Evolutionary conservation across 495 filamentous ascomycete species (phyloP), one percentile per base, ranked within the genome.

Genomic region (Aspergillus kassunensis): DNA sequence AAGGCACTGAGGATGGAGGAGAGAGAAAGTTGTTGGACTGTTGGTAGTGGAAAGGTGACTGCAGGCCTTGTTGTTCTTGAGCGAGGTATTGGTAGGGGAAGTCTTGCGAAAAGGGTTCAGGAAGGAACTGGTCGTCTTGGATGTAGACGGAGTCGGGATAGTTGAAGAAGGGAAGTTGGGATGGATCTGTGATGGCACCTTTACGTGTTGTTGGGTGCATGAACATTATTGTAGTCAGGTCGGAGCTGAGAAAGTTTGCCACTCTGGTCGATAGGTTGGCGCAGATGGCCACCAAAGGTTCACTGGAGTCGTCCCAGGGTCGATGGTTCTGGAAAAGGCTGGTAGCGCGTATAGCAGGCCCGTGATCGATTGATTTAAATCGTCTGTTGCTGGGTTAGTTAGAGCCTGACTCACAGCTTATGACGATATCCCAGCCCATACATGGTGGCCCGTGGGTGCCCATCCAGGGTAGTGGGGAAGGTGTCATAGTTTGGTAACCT

Each of bases 51-150:
- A 73, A 74, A 13, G 70, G 66, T 25, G 70, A 67, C 53, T 72
- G 60, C 41, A 75, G 50, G 29, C 60, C 61, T 8, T 56, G 52
- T 29, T 63, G 59, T 49, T 61, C 63, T 20, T 56, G 56, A 30
- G 21, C 16, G 44, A 52, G 44, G 47, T 46, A 68, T 47, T 70
- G 62, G 23, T 58, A 53, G 44, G 63, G 49, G 31, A 60, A 53
- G 43, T 75, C 67, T 36, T 63, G 54, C 39, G 7, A n/a, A 29
- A 64, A 55, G 29, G 64, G 63, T 11, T 72, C 68, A 41, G 65
- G 66, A 46, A 70, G 60, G 29, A 68, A 63, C 36, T 71, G 69
- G 47, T 71, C 69, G 71, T 74, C 72, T 70, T 76, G 72, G 68
- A 76, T 73, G 61, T 54, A 64, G 60, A 69, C 67, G 55, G 69